phyloP scores from a whole-genome alignment of 208 protist genomes.

The Leishmania gerbilli region DNA sequence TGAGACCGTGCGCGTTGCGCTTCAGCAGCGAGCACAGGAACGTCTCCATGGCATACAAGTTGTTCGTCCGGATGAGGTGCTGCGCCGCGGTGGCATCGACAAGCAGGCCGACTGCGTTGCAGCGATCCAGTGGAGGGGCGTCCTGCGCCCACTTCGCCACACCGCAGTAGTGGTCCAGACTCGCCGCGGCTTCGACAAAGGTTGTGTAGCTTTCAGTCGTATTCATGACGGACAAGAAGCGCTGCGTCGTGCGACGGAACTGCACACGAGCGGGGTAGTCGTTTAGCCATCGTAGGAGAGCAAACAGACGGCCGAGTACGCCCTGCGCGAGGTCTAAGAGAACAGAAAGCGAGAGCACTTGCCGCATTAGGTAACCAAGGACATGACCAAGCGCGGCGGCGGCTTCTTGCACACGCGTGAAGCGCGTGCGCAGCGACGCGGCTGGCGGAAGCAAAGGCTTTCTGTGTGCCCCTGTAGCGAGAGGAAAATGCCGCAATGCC shows the following conservation, averaged over 20 bases:
- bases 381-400: background rate
- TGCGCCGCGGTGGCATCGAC: constrained; percentile 39
- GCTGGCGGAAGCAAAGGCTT: background rate
- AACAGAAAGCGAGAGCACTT: constrained; percentile 6
- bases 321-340: background rate
- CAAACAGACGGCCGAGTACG: constrained; percentile 10
- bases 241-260: constrained; percentile 36
- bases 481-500: background rate
- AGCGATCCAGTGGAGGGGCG: constrained; percentile 23
- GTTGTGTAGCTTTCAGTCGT: constrained; percentile 53
- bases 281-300: constrained; percentile 27
- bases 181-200: constrained; percentile 32
- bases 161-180: constrained; percentile 49
- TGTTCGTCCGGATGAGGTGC: constrained; percentile 24
- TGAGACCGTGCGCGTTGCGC: constrained; percentile 59
- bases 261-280: constrained; percentile 39
- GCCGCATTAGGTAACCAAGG: background rate
- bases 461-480: background rate
- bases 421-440: background rate
- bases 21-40: constrained; percentile 48
- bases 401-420: background rate
- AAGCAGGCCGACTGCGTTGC: constrained; percentile 40
- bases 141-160: constrained; percentile 41
- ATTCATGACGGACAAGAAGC: constrained; percentile 61
- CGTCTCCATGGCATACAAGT: constrained; percentile 34